Base-by-base conservation (phyloP, 345 rosid genomes). In the Erucastrum elatum region DNA sequence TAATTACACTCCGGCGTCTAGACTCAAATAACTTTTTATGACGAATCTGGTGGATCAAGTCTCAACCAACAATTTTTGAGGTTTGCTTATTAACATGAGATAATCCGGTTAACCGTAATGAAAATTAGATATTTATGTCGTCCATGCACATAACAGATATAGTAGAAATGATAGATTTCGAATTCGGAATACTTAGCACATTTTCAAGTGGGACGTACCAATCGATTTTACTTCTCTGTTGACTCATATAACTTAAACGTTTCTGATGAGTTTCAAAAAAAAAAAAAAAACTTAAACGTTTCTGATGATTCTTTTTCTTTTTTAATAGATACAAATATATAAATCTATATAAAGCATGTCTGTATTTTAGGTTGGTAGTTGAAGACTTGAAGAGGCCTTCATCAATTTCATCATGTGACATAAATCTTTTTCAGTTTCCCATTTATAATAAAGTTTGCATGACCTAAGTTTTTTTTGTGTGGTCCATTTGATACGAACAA, bases 321-420 rank as follows among this genome's bases (percentile, higher is more conserved):
- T 46, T 46, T 12, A 13, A 46, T 46, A 46, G 6, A 8, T 64
- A 64, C 26, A 71, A 4, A 27, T 29, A 46, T 21, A 58, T 25
- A 31, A 49, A 44, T 17, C 17, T 41, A 61, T 11, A 16, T 31
- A 49, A 35, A 34, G 56, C n/a, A 49, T 59, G 56, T 78, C 82
- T 65, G 11, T 44, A 78, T 34, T 59, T 66, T 2, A 49, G 55
- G 77, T 46, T 78, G 75, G 77, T 73, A 5, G 82, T 79, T 79
- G 82, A 51, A 72, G 75, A 79, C 75, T 79, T 79, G 44, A 79
- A 61, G 82, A 62, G 59, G 21, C 75, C 62, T 61, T 49, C 70
- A 49, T 79, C 70, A 73, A 73, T 68, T 72, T 68, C 26, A 30
- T 44, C 74, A 49, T 65, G 64, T 61, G 73, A 68, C 64, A 74